Percentiles rank a stretch among this genome's conserved stretches.
phyloP scores from a whole-genome alignment of 1,284 basidiomycete species.

The Cryptococcus maquisensis region DNA sequence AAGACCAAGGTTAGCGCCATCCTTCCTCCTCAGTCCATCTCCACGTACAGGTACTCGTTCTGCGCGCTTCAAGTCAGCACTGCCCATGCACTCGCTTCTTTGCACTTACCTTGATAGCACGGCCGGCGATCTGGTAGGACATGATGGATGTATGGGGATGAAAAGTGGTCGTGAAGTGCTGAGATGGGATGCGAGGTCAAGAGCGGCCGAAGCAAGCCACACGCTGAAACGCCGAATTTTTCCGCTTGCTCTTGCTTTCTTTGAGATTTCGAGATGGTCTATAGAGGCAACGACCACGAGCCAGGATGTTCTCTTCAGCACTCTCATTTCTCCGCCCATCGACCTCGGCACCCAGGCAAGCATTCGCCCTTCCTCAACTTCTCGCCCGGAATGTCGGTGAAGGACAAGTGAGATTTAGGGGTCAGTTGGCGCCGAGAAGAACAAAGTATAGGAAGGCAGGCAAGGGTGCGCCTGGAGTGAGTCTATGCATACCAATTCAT shows the following conservation, averaged over 20 bases:
- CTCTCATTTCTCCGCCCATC: conserved; percentile 15
- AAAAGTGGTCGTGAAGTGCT: background rate
- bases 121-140: conserved; percentile 49
- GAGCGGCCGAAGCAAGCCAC: conserved; percentile 1
- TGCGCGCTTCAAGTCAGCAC: conserved; percentile 5
- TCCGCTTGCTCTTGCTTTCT: conserved; percentile 11
- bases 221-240: conserved; percentile 20
- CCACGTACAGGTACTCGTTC: conserved; percentile 28
- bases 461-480: conserved; percentile 54
- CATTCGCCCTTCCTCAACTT: conserved; percentile 13
- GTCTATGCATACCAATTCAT: background rate
- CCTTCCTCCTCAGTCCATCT: background rate
- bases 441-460: conserved; percentile 80
- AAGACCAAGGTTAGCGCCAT: background rate
- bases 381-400: background rate
- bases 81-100: background rate
- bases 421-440: conserved; percentile 72
- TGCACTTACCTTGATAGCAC: conserved; percentile 46
- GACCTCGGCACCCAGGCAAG: conserved; percentile 22
- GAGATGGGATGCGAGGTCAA: background rate
- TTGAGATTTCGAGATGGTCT: background rate
- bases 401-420: conserved; percentile 49
- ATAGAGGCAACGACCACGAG: conserved; percentile 1
- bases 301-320: background rate
- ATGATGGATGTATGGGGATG: conserved; percentile 24